Base-by-base conservation (phyloP, 2,329 filamentous ascomycete genomes). In the Venturia effusa region DNA sequence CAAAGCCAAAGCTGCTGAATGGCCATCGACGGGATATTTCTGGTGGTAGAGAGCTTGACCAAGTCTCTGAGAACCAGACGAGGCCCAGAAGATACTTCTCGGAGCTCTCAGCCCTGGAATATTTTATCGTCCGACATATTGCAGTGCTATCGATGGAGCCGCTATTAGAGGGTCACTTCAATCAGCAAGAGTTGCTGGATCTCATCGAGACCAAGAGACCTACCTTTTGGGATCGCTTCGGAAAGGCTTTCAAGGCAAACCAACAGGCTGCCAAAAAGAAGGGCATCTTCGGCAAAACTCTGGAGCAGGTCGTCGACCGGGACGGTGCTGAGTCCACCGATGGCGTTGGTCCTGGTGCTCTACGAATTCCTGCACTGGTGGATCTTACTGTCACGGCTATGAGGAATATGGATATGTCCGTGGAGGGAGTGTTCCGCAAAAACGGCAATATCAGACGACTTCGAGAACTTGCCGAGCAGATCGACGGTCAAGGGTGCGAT, bases 381-480 rank as follows among this genome's bases (percentile, higher is more conserved):
- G 93, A 97, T 71, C 93, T 97, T 73, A 87, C 93, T 60, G 88
- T 99, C 43, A 89, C 90, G 4, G 92, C 92, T 15, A 96, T 99
- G 90, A 87, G 92, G 70, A 94, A 93, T 76, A 97, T 99, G 91
- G 94, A 99, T 74, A 92, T 99, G 79, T 97, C 93, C 1, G 91
- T 99, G 1, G 94, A 99, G 75, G 94, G 94, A 70, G 92, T 99
- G 27, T 99, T 99, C 84, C 87, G 94, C 69, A 99, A 99, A 82
- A 99, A 97, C 71, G 94, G 94, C 70, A 99, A 97, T 75, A 97
- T 99, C 78, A 93, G 94, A 75, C 90, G 92, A 69, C 81, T 97
- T 55, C 90, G 89, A 69, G 92, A 96, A 66, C 81, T 95, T 7
- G 88, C 91, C 45, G 90, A 95, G 64, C 81, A 87, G 69, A 92